Evolutionary conservation across 176 grass and related monocot genomes (phyloP).

Genomic region (Ampelocalamus luodianensis): DNA sequence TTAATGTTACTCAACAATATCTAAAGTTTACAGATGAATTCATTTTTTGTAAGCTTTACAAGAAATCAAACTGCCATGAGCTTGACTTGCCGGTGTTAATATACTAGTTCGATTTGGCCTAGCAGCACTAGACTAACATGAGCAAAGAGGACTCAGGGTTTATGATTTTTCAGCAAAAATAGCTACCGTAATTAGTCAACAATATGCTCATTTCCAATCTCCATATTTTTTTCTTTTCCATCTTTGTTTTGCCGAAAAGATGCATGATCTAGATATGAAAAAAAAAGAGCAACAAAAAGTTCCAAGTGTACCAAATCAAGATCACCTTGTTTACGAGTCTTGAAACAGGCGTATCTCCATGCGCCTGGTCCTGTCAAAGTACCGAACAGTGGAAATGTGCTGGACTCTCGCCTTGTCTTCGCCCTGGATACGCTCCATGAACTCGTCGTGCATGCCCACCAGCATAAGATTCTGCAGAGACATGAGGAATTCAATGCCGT

Average conservation of each 20-base stretch:
- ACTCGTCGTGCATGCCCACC: conserved; percentile 21
- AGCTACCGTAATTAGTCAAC: background rate
- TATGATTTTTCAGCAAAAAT: background rate
- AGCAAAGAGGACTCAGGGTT: background rate
- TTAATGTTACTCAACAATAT: too few relatives aligned
- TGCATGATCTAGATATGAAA: background rate
- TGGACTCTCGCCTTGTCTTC: conserved; percentile 23
- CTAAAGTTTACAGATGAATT: too few relatives aligned
- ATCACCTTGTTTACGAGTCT: conserved; percentile 17
- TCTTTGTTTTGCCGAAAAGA: background rate
- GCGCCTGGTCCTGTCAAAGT: conserved; percentile 22
- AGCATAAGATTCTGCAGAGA: conserved; percentile 36
- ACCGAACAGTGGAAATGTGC: conserved; percentile 34
- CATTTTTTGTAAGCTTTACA: too few relatives aligned
- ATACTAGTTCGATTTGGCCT: too few relatives aligned
- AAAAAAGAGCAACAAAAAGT: background rate
- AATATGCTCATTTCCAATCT: background rate
- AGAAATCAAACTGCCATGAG: too few relatives aligned
- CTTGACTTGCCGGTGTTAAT: too few relatives aligned
- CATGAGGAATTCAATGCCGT: conserved; percentile 19
- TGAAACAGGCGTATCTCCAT: conserved; percentile 40
- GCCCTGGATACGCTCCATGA: conserved; percentile 29
- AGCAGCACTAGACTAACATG: too few relatives aligned
- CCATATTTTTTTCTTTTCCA: background rate
- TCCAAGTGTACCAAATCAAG: background rate